Conservation (phyloP, 306 rosid genomes). For the Begonia peltatifolia region DNA sequence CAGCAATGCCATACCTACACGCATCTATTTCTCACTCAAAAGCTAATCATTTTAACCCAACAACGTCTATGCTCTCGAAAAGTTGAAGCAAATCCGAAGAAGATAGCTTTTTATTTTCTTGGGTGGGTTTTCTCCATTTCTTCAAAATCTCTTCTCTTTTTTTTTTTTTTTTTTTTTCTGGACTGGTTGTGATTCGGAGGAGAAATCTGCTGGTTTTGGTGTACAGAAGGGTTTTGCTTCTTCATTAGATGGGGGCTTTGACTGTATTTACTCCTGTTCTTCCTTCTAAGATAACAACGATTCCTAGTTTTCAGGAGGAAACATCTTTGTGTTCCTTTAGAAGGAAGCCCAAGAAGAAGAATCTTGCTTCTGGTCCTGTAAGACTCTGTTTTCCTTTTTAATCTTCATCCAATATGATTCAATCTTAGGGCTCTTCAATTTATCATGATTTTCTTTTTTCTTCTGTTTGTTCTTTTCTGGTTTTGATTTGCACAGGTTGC, state of each 20-base stretch:
- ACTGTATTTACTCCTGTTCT: background rate
- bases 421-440: conserved; percentile 5
- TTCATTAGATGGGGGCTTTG: background rate
- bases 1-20: background rate
- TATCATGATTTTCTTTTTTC: background rate
- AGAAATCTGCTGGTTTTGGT: background rate
- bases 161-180: background rate
- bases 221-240: background rate
- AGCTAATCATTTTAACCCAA: background rate
- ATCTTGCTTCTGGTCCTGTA: conserved; percentile 47
- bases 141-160: background rate
- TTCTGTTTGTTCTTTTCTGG: background rate
- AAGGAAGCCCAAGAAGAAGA: conserved; percentile 29
- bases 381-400: background rate
- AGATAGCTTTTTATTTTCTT: background rate
- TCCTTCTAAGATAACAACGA: background rate
- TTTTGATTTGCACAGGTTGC: conserved; percentile 34
- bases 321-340: conserved; percentile 9
- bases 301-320: background rate
- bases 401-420: background rate
- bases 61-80: background rate
- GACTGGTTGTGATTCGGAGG: background rate
- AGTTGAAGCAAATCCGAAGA: background rate
- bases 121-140: background rate
- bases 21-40: background rate